Evolutionary conservation across 208 protist genomes (phyloP).

Genomic region (Trypanosomatidae sp.): DNA sequence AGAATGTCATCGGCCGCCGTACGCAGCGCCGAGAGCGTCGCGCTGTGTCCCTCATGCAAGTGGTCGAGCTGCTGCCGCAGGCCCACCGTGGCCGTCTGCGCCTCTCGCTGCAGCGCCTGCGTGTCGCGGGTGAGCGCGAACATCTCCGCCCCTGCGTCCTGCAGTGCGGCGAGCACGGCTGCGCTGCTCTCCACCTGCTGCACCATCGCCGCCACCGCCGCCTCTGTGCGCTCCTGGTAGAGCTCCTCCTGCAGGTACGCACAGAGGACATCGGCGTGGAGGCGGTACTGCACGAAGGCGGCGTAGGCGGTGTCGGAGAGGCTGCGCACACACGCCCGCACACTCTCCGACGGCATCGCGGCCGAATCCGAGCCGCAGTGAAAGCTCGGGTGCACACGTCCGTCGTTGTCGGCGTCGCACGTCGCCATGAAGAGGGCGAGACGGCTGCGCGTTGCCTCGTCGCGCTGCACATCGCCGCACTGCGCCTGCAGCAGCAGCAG

Average conservation of each 20-base stretch:
- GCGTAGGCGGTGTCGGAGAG: slow-evolving; percentile 68
- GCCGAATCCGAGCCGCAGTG: slow-evolving; percentile 20
- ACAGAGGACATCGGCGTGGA: slow-evolving; percentile 83
- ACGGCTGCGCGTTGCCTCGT: slow-evolving; percentile 61
- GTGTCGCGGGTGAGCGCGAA: slow-evolving; percentile 16
- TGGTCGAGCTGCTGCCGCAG: slow-evolving; percentile 37
- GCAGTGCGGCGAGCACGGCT: slow-evolving; percentile 34
- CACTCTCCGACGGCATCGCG: not conserved
- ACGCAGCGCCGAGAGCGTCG: slow-evolving; percentile 34
- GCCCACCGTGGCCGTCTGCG: slow-evolving; percentile 25
- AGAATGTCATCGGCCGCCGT: slow-evolving; percentile 15
- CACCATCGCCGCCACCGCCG: slow-evolving; percentile 54
- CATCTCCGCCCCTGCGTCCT: slow-evolving; percentile 31
- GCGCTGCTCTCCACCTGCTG: slow-evolving; percentile 33
- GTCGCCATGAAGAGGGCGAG: slow-evolving; percentile 79
- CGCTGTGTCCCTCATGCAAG: slow-evolving; percentile 34
- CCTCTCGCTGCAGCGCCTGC: slow-evolving; percentile 35
- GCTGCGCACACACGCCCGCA: slow-evolving; percentile 43
- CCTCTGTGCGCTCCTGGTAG: slow-evolving; percentile 87
- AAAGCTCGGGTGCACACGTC: slow-evolving; percentile 38
- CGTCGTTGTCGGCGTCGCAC: slow-evolving; percentile 73
- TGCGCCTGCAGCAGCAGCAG: slow-evolving; percentile 39
- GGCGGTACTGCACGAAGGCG: slow-evolving; percentile 83
- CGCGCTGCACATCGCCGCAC: slow-evolving; percentile 41
- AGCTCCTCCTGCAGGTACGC: slow-evolving; percentile 81